Percentiles rank a stretch among this genome's conserved stretches.
phyloP scores from a whole-genome alignment of 495 filamentous ascomycete genomes.

The Cercophora scortea region DNA sequence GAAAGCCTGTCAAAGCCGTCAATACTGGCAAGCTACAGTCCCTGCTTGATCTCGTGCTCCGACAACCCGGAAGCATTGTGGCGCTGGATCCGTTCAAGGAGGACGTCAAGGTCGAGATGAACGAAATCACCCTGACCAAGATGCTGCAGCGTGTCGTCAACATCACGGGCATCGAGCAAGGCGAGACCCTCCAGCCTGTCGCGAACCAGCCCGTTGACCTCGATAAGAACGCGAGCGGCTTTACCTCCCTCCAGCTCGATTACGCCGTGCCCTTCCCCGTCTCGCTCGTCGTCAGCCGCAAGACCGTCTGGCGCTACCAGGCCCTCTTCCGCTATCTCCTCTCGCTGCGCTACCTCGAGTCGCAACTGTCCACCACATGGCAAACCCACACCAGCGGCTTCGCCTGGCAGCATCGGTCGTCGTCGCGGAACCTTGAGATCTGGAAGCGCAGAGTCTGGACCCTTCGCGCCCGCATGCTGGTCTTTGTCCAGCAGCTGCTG shows the following conservation, averaged over 20 bases:
- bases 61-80: conserved; percentile 89
- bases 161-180: conserved; percentile 88
- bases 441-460: conserved; percentile 95
- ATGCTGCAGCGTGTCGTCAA: conserved; percentile 94
- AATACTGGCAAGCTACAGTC: conserved; percentile 92
- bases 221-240: conserved; percentile 81
- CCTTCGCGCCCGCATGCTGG: conserved; percentile 83
- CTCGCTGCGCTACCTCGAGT: conserved; percentile 81
- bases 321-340: conserved; percentile 90
- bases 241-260: conserved; percentile 86
- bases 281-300: conserved; percentile 90
- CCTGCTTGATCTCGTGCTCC: conserved; percentile 85
- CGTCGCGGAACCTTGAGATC: conserved; percentile 65
- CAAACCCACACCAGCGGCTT: conserved; percentile 75
- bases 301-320: conserved; percentile 92
- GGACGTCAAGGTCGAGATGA: conserved; percentile 95
- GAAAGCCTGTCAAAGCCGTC: conserved; percentile 77
- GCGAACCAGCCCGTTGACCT: conserved; percentile 52
- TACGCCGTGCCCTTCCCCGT: conserved; percentile 95
- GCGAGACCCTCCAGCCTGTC: conserved; percentile 52
- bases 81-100: conserved; percentile 95
- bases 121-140: conserved; percentile 83
- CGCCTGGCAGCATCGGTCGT: conserved; percentile 78
- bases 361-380: conserved; percentile 76
- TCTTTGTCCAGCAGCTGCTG: conserved; percentile 90